These are phyloP conservation scores for Fusarium humuli DNA, from an alignment of 2,329 filamentous ascomycete species.

Conservation along the genomic window DNA sequence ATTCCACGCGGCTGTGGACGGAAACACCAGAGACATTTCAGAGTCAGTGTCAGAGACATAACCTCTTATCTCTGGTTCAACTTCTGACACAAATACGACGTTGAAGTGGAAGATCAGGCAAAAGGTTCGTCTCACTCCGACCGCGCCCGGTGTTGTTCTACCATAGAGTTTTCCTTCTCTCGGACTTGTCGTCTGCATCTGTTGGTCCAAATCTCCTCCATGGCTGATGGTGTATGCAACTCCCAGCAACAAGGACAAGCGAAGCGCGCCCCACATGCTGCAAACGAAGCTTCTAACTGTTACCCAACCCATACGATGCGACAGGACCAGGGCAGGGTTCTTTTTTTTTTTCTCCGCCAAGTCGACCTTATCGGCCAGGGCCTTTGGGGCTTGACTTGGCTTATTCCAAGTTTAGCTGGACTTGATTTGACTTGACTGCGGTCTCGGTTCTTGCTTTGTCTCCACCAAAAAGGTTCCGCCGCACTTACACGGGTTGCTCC, in stretches of 20 bases:
- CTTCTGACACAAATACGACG: conserved; percentile 8
- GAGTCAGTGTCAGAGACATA: not conserved
- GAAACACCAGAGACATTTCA: conserved; percentile 16
- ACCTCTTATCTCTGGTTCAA: conserved; percentile 8
- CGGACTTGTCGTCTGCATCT: conserved; percentile 30
- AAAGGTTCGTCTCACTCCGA: conserved; percentile 29
- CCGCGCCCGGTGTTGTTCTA: conserved; percentile 34
- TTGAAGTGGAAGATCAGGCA: conserved; percentile 6
- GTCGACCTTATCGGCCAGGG: conserved; percentile 40
- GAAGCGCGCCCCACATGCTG: conserved; percentile 42
- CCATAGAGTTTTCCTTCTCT: conserved; percentile 22
- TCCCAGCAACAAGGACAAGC: conserved; percentile 26
- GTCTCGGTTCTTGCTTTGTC: conserved; percentile 18
- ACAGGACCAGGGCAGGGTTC: not conserved
- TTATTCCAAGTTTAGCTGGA: conserved; percentile 25
- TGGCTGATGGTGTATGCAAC: conserved; percentile 37
- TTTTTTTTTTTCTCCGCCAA: conserved; percentile 22
- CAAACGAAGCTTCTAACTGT: conserved; percentile 41
- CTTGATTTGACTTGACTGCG: conserved; percentile 7
- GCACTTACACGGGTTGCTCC: conserved; percentile 41
- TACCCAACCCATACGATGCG: conserved; percentile 1
- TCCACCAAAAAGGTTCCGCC: conserved; percentile 32
- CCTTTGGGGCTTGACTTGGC: not conserved
- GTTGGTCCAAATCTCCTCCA: conserved; percentile 28
- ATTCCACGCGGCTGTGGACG: conserved; percentile 1